Conservation (phyloP, 495 filamentous ascomycete species). For the Cladorrhinum samala region DNA sequence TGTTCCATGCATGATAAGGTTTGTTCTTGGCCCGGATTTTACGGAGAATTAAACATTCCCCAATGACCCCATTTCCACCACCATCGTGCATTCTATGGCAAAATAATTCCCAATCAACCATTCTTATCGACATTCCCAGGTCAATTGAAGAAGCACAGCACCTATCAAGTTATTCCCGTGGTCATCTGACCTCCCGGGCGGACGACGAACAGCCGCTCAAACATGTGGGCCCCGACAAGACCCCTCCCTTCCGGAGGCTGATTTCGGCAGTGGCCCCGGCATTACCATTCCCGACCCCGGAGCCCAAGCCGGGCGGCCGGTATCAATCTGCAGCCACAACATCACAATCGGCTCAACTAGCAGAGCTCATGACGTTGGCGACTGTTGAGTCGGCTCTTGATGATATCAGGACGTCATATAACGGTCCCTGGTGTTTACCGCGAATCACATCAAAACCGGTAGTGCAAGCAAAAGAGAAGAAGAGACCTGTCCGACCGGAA, state of each 20-base stretch:
- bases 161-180: constrained; percentile 13
- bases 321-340: constrained; percentile 1
- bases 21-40: background rate
- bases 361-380: constrained; percentile 41
- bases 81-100: constrained; percentile 36
- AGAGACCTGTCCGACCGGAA: background rate
- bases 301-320: constrained; percentile 28
- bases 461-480: background rate
- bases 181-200: background rate
- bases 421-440: constrained; percentile 42
- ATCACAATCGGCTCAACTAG: constrained; percentile 31
- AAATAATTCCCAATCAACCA: constrained; percentile 26
- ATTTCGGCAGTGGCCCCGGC: constrained; percentile 31
- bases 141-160: constrained; percentile 43
- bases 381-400: constrained; percentile 37
- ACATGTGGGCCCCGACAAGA: constrained; percentile 3
- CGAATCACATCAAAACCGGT: constrained; percentile 18
- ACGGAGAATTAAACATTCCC: background rate
- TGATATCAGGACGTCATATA: constrained; percentile 25
- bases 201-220: constrained; percentile 5
- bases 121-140: constrained; percentile 40
- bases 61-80: background rate
- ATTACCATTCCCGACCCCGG: constrained; percentile 39
- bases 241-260: constrained; percentile 23
- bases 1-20: background rate